Evolutionary conservation across 495 filamentous ascomycete species (phyloP).

Genomic region (Penicillium verhagenii): DNA sequence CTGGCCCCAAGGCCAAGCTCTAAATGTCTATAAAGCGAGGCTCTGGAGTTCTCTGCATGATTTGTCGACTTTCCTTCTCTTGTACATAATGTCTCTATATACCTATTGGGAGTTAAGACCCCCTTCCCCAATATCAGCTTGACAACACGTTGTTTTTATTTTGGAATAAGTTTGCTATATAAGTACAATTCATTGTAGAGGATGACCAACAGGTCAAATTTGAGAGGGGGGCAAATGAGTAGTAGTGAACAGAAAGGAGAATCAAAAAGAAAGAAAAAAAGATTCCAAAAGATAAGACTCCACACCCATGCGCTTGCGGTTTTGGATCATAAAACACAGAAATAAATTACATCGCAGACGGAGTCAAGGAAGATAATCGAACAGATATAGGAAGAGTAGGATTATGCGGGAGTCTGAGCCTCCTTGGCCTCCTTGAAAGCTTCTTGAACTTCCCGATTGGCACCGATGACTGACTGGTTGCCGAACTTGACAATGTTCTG

Average conservation of each 20-base stretch:
- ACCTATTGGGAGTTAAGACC: conserved; percentile 21
- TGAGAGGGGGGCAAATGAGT: no score
- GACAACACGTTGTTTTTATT: conserved; percentile 15
- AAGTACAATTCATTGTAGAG: conserved; percentile 18
- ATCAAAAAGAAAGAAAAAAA: conserved; percentile 27
- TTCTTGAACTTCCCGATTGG: conserved; percentile 45
- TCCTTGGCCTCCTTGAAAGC: conserved; percentile 47
- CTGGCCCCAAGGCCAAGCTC: conserved; percentile 41
- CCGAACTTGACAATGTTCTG: conserved; percentile 76
- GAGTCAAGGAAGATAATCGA: conserved; percentile 16
- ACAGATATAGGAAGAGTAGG: conserved; percentile 11
- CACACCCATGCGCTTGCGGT: conserved; percentile 50
- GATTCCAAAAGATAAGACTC: conserved; percentile 32
- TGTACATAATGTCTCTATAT: conserved; percentile 32
- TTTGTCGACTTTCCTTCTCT: conserved; percentile 8
- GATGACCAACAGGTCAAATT: background rate
- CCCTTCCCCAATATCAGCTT: conserved; percentile 17
- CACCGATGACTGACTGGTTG: conserved; percentile 42
- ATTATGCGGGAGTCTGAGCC: conserved; percentile 20
- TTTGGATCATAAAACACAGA: conserved; percentile 33
- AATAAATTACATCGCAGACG: conserved; percentile 30
- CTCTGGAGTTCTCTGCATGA: conserved; percentile 9
- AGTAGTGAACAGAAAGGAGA: conserved; percentile 12
- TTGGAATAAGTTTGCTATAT: conserved; percentile 17
- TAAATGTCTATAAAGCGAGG: conserved; percentile 21